Evolutionary conservation across 2,329 filamentous ascomycete species (phyloP).

Genomic region (Sarocladiaceae sp.): DNA sequence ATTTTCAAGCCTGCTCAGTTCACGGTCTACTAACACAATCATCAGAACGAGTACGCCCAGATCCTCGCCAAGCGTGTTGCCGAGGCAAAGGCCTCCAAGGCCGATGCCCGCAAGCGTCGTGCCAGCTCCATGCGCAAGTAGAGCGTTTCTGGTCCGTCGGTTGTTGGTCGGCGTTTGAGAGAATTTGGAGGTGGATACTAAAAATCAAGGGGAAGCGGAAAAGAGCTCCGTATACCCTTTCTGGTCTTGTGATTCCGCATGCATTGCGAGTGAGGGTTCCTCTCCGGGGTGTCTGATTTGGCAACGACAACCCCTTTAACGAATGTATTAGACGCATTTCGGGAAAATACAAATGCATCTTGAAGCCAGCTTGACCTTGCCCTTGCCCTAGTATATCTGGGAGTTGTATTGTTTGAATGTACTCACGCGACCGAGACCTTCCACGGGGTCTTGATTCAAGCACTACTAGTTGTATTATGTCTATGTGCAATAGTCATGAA

Average conservation of each 20-base stretch:
- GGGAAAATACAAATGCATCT: constrained; percentile 26
- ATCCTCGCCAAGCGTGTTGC: constrained; percentile 94
- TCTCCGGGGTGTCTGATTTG: constrained; percentile 10
- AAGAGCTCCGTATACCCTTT: constrained; percentile 14
- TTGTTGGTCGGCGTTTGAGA: constrained; percentile 4
- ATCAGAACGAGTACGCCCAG: constrained; percentile 91
- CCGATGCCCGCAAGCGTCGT: constrained; percentile 92
- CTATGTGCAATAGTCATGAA: constrained; percentile 9
- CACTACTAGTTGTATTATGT: constrained; percentile 7
- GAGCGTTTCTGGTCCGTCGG: constrained; percentile 22
- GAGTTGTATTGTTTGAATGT: too few species aligned
- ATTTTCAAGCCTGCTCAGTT: not conserved
- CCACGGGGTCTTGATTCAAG: too few species aligned
- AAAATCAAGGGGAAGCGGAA: constrained; percentile 28
- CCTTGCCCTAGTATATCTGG: too few species aligned
- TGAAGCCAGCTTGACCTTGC: constrained; percentile 15
- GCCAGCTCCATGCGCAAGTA: constrained; percentile 94
- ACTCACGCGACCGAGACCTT: too few species aligned
- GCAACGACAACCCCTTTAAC: constrained; percentile 17
- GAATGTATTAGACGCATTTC: constrained; percentile 33
- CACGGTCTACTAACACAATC: constrained; percentile 27
- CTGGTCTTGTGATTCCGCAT: constrained; percentile 32
- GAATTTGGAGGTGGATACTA: constrained; percentile 13
- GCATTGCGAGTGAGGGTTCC: constrained; percentile 34
- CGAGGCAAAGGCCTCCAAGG: constrained; percentile 92